phyloP scores from a whole-genome alignment of 352 stramenopile genomes.

The Lagenidium giganteum region DNA sequence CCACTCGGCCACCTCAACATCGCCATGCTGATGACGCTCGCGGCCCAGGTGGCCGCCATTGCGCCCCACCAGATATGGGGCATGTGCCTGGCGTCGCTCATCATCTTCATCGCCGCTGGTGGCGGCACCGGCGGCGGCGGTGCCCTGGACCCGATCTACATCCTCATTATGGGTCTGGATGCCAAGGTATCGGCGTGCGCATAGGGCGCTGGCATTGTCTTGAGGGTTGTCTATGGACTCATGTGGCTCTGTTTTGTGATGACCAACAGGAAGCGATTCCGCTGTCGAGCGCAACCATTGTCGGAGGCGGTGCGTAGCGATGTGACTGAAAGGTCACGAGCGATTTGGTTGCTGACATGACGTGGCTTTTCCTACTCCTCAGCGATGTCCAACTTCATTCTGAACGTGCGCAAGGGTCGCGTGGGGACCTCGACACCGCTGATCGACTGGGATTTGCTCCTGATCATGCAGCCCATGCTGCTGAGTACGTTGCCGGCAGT shows the following conservation, averaged over 20 bases:
- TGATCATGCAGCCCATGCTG: conserved; percentile 94
- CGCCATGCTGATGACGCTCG: no score
- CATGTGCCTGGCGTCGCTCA: conserved; percentile 45
- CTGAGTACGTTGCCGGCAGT: conserved; percentile 35
- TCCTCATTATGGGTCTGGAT: conserved; percentile 90
- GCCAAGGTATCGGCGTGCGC: conserved; percentile 68
- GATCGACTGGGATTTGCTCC: conserved; percentile 97
- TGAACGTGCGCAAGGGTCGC: conserved; percentile 90
- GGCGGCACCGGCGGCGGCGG: conserved; percentile 90
- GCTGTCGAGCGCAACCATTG: conserved; percentile 95
- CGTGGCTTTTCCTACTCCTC: neutral
- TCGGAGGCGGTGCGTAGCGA: conserved; percentile 64
- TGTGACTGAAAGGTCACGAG: no score
- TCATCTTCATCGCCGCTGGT: conserved; percentile 83
- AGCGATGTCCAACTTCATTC: conserved; percentile 90
- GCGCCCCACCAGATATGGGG: conserved; percentile 38
- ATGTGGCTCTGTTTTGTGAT: neutral
- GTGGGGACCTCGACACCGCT: conserved; percentile 85
- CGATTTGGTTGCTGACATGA: no score
- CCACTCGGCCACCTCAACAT: no score
- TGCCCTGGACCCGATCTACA: conserved; percentile 96
- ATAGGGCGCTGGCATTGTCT: no score
- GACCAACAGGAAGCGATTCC: conserved; percentile 93
- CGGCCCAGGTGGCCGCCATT: conserved; percentile 23
- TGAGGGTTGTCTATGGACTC: conserved; percentile 7